These are phyloP conservation scores for Stygiomarasmius scandens DNA, from an alignment of 1,284 basidiomycete species.

Conservation along the genomic window DNA sequence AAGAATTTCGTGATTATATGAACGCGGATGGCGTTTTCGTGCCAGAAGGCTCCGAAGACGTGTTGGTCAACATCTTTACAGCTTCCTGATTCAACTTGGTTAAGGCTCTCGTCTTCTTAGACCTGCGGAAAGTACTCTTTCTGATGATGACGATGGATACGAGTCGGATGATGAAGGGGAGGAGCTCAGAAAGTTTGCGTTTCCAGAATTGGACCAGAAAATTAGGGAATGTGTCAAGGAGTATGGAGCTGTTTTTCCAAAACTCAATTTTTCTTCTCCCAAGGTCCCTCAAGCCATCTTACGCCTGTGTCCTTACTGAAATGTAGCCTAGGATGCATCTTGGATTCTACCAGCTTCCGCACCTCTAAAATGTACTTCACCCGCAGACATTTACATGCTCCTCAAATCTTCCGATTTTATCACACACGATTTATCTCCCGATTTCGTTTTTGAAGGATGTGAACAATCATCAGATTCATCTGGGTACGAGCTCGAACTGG, in stretches of 20 bases:
- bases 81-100: conserved; percentile 19
- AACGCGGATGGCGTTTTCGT: conserved; percentile 81
- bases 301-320: conserved; percentile 2
- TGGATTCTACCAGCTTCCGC: conserved; percentile 91
- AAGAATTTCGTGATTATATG: conserved; percentile 74
- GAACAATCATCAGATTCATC: conserved; percentile 18
- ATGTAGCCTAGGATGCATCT: conserved; percentile 74
- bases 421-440: conserved; percentile 73
- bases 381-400: conserved; percentile 89
- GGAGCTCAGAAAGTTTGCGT: conserved; percentile 48
- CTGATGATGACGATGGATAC: conserved; percentile 53
- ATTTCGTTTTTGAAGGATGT: conserved; percentile 68
- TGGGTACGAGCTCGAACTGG: conserved; percentile 77
- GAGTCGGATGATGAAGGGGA: conserved; percentile 44
- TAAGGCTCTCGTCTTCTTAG: conserved; percentile 37
- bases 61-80: conserved; percentile 44
- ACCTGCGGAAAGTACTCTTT: conserved; percentile 54
- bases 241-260: conserved; percentile 91
- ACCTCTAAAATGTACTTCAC: conserved; percentile 84
- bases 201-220: conserved; percentile 76
- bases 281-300: conserved; percentile 52
- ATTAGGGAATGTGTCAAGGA: conserved; percentile 71
- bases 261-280: conserved; percentile 92
- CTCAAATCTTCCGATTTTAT: conserved; percentile 94
- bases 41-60: conserved; percentile 79